A percentile compares a stretch with the other conserved stretches of the same genome.
phyloP scores from a whole-genome alignment of 495 filamentous ascomycete genomes.

The Rostrohypoxylon terebratum region DNA sequence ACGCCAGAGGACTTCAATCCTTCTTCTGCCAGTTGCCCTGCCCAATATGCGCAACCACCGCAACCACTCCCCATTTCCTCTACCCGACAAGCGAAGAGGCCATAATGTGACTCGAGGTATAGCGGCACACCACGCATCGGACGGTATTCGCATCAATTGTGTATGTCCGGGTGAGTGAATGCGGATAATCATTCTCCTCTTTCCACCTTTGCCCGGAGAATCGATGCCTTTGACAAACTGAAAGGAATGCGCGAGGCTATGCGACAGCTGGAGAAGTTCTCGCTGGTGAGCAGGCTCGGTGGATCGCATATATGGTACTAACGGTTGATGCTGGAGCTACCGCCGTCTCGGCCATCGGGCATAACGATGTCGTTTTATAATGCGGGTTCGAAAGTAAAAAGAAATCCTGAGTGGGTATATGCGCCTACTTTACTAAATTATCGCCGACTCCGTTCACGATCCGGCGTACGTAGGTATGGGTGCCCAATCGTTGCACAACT shows the following conservation, averaged over 20 bases:
- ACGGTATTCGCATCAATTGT: slow-evolving; percentile 69
- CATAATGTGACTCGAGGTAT: slow-evolving; percentile 70
- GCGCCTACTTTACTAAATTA: neutral
- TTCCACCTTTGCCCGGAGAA: slow-evolving; percentile 49
- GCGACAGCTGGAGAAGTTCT: slow-evolving; percentile 56
- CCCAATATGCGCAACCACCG: too few relatives aligned
- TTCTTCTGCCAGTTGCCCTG: too few relatives aligned
- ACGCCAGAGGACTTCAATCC: neutral
- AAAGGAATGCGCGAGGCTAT: slow-evolving; percentile 68
- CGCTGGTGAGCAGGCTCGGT: slow-evolving; percentile 60
- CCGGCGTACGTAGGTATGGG: neutral
- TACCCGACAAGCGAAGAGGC: slow-evolving; percentile 73
- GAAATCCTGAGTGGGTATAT: neutral
- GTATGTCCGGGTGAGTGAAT: slow-evolving; percentile 64
- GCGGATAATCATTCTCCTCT: neutral
- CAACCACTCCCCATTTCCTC: slow-evolving; percentile 68
- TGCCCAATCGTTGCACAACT: neutral
- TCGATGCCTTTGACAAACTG: slow-evolving; percentile 63
- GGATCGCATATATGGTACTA: slow-evolving; percentile 63
- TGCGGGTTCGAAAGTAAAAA: neutral
- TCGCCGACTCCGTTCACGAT: neutral
- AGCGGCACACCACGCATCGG: slow-evolving; percentile 66
- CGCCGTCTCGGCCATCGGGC: slow-evolving; percentile 37
- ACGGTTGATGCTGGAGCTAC: slow-evolving; percentile 65
- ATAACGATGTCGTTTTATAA: neutral